Base-by-base conservation (phyloP, 768 basidiomycete species). In the Coprinopsis strossmayeri region DNA sequence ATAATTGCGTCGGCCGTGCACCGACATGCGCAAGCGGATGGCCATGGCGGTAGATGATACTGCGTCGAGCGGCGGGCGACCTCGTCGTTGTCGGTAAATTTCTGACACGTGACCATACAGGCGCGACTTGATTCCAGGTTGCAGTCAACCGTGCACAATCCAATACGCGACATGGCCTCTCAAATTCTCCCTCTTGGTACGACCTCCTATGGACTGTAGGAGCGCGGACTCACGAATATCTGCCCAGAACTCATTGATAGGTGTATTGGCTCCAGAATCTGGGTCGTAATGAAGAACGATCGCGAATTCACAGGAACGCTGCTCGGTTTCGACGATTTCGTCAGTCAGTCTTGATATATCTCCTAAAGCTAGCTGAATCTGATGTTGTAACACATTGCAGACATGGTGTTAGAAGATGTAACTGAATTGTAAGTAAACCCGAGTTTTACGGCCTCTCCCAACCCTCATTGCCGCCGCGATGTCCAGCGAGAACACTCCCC, bases 271-370 rank as follows among this genome's bases (percentile, higher is more conserved):
- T 95, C 92, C 27, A 81, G 82, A 42, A 94, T 98, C 61, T 96
- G 92, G 91, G 95, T 98, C 59, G 82, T 98, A 64, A 97, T 96
- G 91, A 98, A 97, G 72, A 84, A 78, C 57, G 93, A 99, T 53
- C 85, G 92, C 39, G 95, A 99, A 70, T 99, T 97, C 69, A 90
- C 88, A 20, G 95, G 95, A 10, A 96, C 84, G 2, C 73, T 99
- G 34, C 76, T 95, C 27, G 95, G 95, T 1, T 99, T 99, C 59
- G 95, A 99, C 64, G 95, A 99, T 68, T 99, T 95, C 66, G 95
- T 99, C 66, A 99, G 95, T 97, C 64, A 78, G 95, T 46, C 7
- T 23, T 24, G 32, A 23, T 11, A 48, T 45, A n/a, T 34, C 26
- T 38, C 21, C 15, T 28, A 10, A 9, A 38, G 9, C 9, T 32